A percentile compares a stretch with the other conserved stretches of the same genome.
These are phyloP conservation scores for Pistacia integerrima DNA, from an alignment of 345 rosid species.

Conservation along the genomic window DNA sequence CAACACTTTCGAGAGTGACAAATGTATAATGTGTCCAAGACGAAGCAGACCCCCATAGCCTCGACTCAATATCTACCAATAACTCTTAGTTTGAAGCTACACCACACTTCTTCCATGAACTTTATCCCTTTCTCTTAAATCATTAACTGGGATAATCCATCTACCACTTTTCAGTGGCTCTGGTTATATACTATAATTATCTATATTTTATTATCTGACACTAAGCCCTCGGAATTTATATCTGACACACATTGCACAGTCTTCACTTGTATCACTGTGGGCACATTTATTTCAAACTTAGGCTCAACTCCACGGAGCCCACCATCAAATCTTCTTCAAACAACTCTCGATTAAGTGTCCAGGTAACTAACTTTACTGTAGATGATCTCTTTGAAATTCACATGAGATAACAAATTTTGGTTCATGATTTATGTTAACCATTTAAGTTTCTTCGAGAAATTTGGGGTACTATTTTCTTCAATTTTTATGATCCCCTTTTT, in stretches of 20 bases:
- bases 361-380: slow-evolving; percentile 1
- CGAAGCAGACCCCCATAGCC: not conserved
- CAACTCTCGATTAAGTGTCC: not conserved
- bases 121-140: slow-evolving; percentile 38
- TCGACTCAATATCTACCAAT: slow-evolving; percentile 27
- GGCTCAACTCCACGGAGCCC: slow-evolving; percentile 3
- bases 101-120: slow-evolving; percentile 43
- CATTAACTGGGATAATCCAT: slow-evolving; percentile 21
- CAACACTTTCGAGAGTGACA: slow-evolving; percentile 5
- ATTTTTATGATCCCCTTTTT: not conserved
- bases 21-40: slow-evolving; percentile 3
- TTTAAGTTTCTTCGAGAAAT: not conserved
- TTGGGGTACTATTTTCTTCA: not conserved
- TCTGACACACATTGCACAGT: not conserved
- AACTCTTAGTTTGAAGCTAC: slow-evolving; percentile 38
- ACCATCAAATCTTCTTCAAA: not conserved
- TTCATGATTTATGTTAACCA: not conserved
- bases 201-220: not conserved
- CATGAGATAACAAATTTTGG: not conserved
- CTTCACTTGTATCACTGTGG: not conserved
- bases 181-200: slow-evolving; percentile 4
- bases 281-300: not conserved
- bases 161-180: slow-evolving; percentile 51
- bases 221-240: not conserved
- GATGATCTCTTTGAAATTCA: not conserved